Conservation (phyloP, 139 green algal species). For the Ettlia oleoabundans region DNA sequence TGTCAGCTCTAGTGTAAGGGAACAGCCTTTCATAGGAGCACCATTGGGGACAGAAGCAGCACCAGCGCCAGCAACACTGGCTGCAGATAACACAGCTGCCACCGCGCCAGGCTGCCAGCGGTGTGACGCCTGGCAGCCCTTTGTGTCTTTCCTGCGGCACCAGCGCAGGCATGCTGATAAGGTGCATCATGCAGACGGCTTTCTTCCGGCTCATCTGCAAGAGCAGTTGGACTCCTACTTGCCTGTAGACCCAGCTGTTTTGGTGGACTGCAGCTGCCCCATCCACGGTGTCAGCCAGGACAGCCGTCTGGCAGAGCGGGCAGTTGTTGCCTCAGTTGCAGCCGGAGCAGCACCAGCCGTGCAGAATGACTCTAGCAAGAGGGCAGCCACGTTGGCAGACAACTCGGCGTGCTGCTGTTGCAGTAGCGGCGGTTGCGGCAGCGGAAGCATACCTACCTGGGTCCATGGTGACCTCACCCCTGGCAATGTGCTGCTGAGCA, state of each 20-base stretch:
- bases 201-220: constrained; percentile 23
- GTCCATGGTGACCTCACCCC: constrained; percentile 51
- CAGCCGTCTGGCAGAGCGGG: too few relatives aligned
- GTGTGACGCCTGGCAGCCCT: constrained; percentile 36
- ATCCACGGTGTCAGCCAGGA: background rate
- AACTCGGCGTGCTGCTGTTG: too few relatives aligned
- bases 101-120: background rate
- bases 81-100: background rate
- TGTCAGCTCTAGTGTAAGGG: background rate
- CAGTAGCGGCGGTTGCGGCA: background rate
- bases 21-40: too few relatives aligned
- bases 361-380: too few relatives aligned
- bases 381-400: too few relatives aligned
- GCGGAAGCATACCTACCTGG: constrained; percentile 23
- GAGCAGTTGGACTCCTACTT: constrained; percentile 16
- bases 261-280: constrained; percentile 10
- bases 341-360: background rate
- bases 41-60: background rate
- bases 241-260: constrained; percentile 15
- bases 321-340: too few relatives aligned
- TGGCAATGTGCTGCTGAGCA: constrained; percentile 51
- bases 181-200: background rate
- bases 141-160: constrained; percentile 38
- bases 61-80: background rate
- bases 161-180: background rate